These are phyloP conservation scores for Moricandia moricandioides DNA, from an alignment of 345 rosid genomes.

Conservation along the genomic window DNA sequence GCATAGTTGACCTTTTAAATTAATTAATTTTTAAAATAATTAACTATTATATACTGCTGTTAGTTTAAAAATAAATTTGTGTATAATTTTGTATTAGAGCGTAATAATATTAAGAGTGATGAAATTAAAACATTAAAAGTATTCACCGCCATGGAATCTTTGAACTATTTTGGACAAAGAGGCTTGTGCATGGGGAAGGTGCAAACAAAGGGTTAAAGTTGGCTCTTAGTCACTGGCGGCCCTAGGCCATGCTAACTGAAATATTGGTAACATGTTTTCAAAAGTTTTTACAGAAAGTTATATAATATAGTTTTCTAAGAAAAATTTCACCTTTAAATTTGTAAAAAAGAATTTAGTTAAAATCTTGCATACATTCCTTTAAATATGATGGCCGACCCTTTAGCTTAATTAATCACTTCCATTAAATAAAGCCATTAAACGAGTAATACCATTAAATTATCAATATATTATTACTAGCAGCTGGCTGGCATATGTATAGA, in stretches of 20 bases:
- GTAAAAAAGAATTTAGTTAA: too few species aligned
- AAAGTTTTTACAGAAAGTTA: too few species aligned
- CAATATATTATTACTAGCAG: constrained; percentile 1
- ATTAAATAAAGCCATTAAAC: neutral
- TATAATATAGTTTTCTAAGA: too few species aligned
- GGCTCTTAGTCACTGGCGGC: too few species aligned
- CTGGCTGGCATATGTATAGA: constrained; percentile 8
- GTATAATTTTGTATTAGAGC: neutral
- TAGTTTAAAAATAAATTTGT: neutral
- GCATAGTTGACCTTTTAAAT: constrained; percentile 22
- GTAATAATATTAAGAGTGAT: neutral
- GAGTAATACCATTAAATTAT: too few species aligned
- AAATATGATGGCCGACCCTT: too few species aligned
- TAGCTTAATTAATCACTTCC: constrained; percentile 9
- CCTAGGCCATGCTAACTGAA: too few species aligned
- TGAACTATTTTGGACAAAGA: constrained; percentile 8
- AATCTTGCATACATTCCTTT: too few species aligned
- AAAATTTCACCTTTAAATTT: too few species aligned
- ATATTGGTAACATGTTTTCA: too few species aligned
- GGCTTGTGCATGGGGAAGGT: constrained; percentile 2
- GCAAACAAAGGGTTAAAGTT: constrained; percentile 4
- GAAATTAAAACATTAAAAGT: neutral
- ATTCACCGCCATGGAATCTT: constrained; percentile 30
- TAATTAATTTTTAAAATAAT: neutral
- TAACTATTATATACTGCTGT: too few species aligned